Percentiles rank a stretch among this genome's conserved stretches.
Conservation (phyloP, 108 stramenopile genomes). For the Seminavis robusta region DNA sequence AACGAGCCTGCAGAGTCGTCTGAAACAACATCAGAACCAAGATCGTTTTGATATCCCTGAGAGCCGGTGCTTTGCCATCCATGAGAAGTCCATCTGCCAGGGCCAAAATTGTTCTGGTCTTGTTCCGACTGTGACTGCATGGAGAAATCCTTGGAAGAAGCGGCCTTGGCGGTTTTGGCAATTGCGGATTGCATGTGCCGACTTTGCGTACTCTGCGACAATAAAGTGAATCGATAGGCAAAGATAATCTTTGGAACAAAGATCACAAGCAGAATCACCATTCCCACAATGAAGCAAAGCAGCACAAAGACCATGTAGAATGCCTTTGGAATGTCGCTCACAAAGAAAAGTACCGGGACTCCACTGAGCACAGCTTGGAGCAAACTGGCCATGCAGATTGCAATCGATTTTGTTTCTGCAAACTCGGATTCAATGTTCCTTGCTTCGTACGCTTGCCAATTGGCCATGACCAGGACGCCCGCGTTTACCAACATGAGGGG, state of each 20-base stretch:
- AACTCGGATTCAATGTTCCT: constrained; percentile 32
- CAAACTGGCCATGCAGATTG: constrained; percentile 21
- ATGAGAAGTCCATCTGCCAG: too few species aligned
- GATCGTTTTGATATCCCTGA: too few species aligned
- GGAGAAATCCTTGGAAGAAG: too few species aligned
- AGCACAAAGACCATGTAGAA: constrained; percentile 17
- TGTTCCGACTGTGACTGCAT: too few species aligned
- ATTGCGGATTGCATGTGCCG: too few species aligned
- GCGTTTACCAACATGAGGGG: constrained; percentile 18
- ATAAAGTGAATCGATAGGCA: too few species aligned
- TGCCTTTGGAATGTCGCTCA: constrained; percentile 12
- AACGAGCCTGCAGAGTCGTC: too few species aligned
- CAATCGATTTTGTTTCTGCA: constrained; percentile 25
- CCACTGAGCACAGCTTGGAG: constrained; percentile 29
- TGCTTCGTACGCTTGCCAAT: constrained; percentile 33
- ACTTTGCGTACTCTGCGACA: too few species aligned
- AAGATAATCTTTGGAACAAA: constrained; percentile 45
- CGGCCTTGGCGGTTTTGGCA: too few species aligned
- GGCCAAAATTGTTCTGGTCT: too few species aligned
- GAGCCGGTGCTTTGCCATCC: too few species aligned
- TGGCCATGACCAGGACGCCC: constrained; percentile 22
- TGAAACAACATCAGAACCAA: too few species aligned
- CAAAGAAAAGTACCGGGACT: constrained; percentile 24
- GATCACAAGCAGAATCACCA: constrained; percentile 23
- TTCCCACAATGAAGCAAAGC: constrained; percentile 14